Evolutionary conservation across 805 yeast species (phyloP).

Genomic region (Saccharomycopsis sp.): DNA sequence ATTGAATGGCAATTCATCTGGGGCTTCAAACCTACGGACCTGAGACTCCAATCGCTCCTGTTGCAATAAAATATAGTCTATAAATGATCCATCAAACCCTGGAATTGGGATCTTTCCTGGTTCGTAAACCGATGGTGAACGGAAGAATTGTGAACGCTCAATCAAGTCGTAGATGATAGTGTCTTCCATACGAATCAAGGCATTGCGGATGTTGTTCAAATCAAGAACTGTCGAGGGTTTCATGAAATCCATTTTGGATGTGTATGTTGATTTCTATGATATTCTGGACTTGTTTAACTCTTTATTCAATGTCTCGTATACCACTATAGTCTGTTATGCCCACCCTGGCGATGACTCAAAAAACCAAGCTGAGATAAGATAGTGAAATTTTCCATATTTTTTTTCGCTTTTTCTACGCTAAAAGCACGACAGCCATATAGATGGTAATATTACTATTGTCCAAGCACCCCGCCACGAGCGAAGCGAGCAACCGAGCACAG

Average conservation of each 20-base stretch:
- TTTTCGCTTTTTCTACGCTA: neutral
- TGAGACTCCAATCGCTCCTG: constrained; percentile 72
- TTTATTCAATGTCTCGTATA: neutral
- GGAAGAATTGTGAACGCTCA: constrained; percentile 84
- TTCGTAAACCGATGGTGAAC: constrained; percentile 69
- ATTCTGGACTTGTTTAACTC: neutral
- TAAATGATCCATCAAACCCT: constrained; percentile 68
- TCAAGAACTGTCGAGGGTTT: constrained; percentile 78
- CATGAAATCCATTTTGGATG: constrained; percentile 64
- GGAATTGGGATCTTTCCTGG: constrained; percentile 52
- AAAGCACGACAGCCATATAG: too few species aligned
- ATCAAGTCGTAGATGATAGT: constrained; percentile 88
- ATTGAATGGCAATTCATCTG: constrained; percentile 89
- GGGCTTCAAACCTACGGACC: constrained; percentile 85
- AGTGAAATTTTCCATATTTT: neutral
- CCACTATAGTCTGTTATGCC: neutral
- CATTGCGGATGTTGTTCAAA: constrained; percentile 73
- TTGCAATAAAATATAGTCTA: constrained; percentile 79
- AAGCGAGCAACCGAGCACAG: too few species aligned
- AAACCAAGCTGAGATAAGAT: neutral
- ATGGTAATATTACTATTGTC: too few species aligned
- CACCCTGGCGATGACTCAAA: neutral
- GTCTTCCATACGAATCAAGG: constrained; percentile 91
- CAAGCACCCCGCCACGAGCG: too few species aligned
- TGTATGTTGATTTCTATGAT: neutral